A percentile compares a stretch with the other conserved stretches of the same genome.
phyloP scores from a whole-genome alignment of 163 green algal genomes.

The Coccomyxa subellipsoidea region DNA sequence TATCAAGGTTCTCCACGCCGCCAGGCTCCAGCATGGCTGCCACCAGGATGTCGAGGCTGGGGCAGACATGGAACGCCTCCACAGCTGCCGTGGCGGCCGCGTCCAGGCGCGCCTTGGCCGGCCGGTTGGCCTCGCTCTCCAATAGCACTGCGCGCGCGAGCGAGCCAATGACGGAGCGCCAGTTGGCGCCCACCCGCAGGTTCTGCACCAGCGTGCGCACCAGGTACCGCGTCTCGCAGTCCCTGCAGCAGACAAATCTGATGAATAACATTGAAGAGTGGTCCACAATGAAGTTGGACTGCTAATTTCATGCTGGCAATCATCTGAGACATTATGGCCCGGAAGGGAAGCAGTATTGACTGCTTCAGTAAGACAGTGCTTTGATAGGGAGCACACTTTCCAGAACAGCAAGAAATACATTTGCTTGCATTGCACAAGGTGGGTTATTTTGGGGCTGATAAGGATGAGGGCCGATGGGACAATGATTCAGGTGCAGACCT shows the following conservation, averaged over 20 bases:
- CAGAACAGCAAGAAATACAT: too few relatives aligned
- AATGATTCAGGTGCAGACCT: slow-evolving; percentile 9
- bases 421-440: too few relatives aligned
- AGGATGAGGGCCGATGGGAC: too few relatives aligned
- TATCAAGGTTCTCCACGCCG: slow-evolving; percentile 41
- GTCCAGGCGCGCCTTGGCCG: slow-evolving; percentile 41
- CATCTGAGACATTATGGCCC: too few relatives aligned
- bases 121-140: slow-evolving; percentile 30
- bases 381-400: too few relatives aligned
- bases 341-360: too few relatives aligned
- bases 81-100: slow-evolving; percentile 52
- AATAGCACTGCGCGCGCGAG: slow-evolving; percentile 60
- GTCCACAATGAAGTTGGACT: too few relatives aligned
- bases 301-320: too few relatives aligned
- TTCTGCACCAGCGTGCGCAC: slow-evolving; percentile 74
- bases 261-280: too few relatives aligned
- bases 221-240: slow-evolving; percentile 72
- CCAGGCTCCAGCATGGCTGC: slow-evolving; percentile 55
- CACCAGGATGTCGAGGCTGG: slow-evolving; percentile 67
- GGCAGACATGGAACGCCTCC: slow-evolving; percentile 77
- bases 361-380: too few relatives aligned
- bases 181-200: slow-evolving; percentile 79
- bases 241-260: slow-evolving; percentile 27
- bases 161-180: slow-evolving; percentile 68
- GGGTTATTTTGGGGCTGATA: too few relatives aligned